phyloP scores from a whole-genome alignment of 495 filamentous ascomycete genomes.

The Penicillium riverlandense region DNA sequence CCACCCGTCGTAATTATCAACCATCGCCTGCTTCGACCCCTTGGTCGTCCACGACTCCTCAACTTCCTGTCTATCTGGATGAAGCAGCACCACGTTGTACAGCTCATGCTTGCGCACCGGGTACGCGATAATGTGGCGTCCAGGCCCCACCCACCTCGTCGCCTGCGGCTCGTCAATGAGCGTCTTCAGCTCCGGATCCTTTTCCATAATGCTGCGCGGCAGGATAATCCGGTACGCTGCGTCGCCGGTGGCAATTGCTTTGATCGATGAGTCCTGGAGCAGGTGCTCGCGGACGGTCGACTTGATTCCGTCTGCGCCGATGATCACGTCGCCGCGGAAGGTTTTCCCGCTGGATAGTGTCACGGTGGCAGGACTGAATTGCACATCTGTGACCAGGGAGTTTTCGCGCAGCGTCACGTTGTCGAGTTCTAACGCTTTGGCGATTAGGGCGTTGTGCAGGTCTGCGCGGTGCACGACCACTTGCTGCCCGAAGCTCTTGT shows the following conservation, averaged over 20 bases:
- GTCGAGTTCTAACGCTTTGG: conserved; percentile 23
- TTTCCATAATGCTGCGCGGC: conserved; percentile 26
- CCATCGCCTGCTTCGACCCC: conserved; percentile 35
- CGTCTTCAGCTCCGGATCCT: conserved; percentile 24
- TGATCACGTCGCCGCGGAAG: conserved; percentile 31
- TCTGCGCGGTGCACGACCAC: conserved; percentile 39
- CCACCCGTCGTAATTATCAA: conserved; percentile 35
- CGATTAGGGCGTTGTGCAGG: conserved; percentile 34
- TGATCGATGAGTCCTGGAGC: conserved; percentile 17
- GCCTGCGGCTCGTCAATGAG: conserved; percentile 32
- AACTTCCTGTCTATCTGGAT: conserved; percentile 28
- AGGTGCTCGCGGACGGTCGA: conserved; percentile 28
- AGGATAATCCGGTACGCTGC: conserved; percentile 40
- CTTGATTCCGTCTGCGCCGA: conserved; percentile 44
- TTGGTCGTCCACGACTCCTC: conserved; percentile 39
- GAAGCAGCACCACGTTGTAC: conserved; percentile 37
- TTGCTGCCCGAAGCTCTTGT: conserved; percentile 36
- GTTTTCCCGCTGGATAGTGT: conserved; percentile 25
- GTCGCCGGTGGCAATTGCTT: conserved; percentile 33
- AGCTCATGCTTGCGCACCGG: conserved; percentile 36
- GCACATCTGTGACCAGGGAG: conserved; percentile 24
- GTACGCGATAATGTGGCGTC: conserved; percentile 37
- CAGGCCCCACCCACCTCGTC: conserved; percentile 38
- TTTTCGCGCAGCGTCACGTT: conserved; percentile 31
- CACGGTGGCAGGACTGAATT: conserved; percentile 24